Base-by-base conservation (phyloP, 805 yeast genomes). In the Candida ovalis region DNA sequence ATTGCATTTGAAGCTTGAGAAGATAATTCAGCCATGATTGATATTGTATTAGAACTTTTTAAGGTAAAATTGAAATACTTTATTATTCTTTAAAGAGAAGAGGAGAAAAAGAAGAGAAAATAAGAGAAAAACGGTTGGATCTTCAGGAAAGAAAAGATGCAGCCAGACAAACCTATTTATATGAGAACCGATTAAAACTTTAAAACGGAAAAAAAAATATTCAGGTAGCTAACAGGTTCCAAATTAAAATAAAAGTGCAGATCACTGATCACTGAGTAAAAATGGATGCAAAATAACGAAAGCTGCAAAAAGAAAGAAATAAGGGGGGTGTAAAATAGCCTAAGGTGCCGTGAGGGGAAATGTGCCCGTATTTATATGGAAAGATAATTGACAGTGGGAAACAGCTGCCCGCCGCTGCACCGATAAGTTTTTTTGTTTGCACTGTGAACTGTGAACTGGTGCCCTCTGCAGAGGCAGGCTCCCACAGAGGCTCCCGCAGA, bases 1-100 rank as follows among this genome's bases (percentile, higher is more conserved):
- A 85, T 78, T 44, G 86, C 87, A 56, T 85, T 77, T 1, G 88
- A 63, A 18, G 72, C 73, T 56, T 73, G 75, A 37, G 59, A 62
- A 1, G 87, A 78, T 7, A 79, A 41, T 21, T n/a, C 17, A 4
- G 38, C 17, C 8, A 35, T 7, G 12, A n/a, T 6, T 5, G 10
- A 35, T 25, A 10, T 7, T 25, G 10, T 7, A 6, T 25, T 6
- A 25, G 6, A 25, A 25, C n/a, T n/a, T n/a, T n/a, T n/a, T n/a
- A n/a, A n/a, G n/a, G n/a, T n/a, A n/a, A n/a, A n/a, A n/a, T n/a
- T n/a, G n/a, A n/a, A n/a, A n/a, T n/a, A n/a, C n/a, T n/a, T n/a
- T n/a, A n/a, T n/a, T n/a, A n/a, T n/a, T n/a, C n/a, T n/a, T n/a
- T n/a, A 25, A 10, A 25, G 28, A 25, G 28, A 10, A 10, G 7